Conservation (phyloP, 768 basidiomycete genomes). For the Boletus subcaerulescens region DNA sequence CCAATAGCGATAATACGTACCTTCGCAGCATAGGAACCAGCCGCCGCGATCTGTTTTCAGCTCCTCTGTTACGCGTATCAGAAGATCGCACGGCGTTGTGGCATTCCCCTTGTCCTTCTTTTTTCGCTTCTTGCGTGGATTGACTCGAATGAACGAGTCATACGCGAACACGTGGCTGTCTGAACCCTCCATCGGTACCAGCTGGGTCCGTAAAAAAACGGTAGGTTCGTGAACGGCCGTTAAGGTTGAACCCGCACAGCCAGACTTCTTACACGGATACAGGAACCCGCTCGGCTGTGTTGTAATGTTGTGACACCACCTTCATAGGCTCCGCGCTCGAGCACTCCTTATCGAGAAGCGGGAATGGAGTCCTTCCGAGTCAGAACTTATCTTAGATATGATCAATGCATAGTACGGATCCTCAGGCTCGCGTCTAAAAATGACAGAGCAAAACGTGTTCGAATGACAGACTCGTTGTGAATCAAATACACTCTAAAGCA, state of each 20-base stretch:
- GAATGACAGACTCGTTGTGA: background rate
- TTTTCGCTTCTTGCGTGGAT: conserved; percentile 50
- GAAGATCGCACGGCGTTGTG: conserved; percentile 34
- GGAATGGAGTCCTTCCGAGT: conserved; percentile 16
- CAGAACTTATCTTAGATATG: background rate
- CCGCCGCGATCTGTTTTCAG: conserved; percentile 38
- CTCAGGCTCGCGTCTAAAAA: background rate
- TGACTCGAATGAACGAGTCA: conserved; percentile 50
- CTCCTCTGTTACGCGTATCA: conserved; percentile 46
- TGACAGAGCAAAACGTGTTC: background rate
- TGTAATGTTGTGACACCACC: no score
- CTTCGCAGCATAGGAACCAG: conserved; percentile 55
- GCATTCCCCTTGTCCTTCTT: conserved; percentile 33
- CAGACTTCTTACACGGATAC: background rate
- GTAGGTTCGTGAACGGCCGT: background rate
- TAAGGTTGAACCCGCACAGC: background rate
- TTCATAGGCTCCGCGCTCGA: no score
- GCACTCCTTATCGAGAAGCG: conserved; percentile 1
- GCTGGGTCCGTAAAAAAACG: background rate
- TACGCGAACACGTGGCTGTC: conserved; percentile 34
- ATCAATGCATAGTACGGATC: background rate
- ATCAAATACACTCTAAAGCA: conserved; percentile 42
- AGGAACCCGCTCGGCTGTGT: background rate
- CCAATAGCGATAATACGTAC: conserved; percentile 40
- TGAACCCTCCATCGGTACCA: conserved; percentile 14